A percentile compares a stretch with the other conserved stretches of the same genome.
phyloP scores from a whole-genome alignment of 1,284 basidiomycete species.

The Marasmius fiardii region DNA sequence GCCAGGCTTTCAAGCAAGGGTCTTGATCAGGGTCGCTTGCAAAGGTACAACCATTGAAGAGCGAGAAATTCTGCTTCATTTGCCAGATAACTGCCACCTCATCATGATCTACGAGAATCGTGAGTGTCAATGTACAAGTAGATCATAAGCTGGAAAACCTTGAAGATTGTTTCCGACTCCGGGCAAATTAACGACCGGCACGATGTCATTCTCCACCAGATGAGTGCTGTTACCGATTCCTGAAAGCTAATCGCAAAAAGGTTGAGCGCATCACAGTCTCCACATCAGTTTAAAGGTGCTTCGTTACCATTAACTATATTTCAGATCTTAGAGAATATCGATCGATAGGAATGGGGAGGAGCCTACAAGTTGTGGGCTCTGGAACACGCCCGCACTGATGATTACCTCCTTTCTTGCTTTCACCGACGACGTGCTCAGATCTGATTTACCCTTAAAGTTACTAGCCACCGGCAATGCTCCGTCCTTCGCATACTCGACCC shows the following conservation, averaged over 20 bases:
- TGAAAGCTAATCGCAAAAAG: conserved; percentile 21
- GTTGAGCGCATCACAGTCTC: too few species aligned
- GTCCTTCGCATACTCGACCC: conserved; percentile 14
- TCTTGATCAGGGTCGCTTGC: conserved; percentile 21
- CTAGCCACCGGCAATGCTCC: conserved; percentile 11
- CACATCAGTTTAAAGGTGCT: too few species aligned
- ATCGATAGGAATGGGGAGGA: not conserved
- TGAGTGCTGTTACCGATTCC: conserved; percentile 25
- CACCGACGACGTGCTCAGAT: conserved; percentile 12
- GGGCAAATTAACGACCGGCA: conserved; percentile 23
- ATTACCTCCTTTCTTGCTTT: conserved; percentile 18
- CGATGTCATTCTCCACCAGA: conserved; percentile 22
- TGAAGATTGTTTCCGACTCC: conserved; percentile 30
- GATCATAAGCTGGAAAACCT: conserved; percentile 17
- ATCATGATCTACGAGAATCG: conserved; percentile 23
- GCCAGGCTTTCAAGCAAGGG: conserved; percentile 25
- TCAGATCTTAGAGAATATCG: not conserved
- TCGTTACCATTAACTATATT: conserved; percentile 25
- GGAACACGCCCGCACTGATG: conserved; percentile 20
- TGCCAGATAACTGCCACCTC: conserved; percentile 26
- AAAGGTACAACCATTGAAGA: conserved; percentile 24
- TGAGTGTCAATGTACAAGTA: not conserved
- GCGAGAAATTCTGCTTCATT: conserved; percentile 24
- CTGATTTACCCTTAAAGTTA: conserved; percentile 17
- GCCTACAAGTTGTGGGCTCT: conserved; percentile 18